Base-by-base conservation (phyloP, 352 stramenopile genomes). In the Phytophthora podocarpi region DNA sequence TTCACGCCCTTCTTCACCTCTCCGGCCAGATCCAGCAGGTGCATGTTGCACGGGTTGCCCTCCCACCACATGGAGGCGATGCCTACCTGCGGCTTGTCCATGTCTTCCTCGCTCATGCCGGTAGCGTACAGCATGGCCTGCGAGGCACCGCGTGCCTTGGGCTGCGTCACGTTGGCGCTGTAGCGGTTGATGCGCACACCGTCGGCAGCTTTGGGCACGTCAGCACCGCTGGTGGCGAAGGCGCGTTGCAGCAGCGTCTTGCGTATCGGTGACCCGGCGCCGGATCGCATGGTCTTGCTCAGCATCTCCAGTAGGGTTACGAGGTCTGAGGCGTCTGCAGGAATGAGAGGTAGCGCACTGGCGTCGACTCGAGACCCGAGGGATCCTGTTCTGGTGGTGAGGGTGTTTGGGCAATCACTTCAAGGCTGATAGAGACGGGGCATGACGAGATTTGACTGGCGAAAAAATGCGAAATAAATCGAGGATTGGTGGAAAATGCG, bases 21-120 rank as follows among this genome's bases (percentile, higher is more conserved):
- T 16, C 83, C 85, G 0, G 95, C 95, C 23, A 99, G 81, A 57
- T 98, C 93, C 34, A 99, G 78, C 41, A 99, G 74, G 73, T 99
- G 97, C 97, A 99, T 99, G 84, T 99, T 99, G 82, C 97, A 99
- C 42, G 97, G 97, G 73, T 99, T 99, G 40, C 97, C 97, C 64
- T 99, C 96, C 82, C 97, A 99, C 96, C 97, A 99, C 70, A 99
- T 96, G 66, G 82, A 97, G 43, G 92, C 97, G 54, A 99, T 98
- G 37, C 97, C 97, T 3, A 99, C 93, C 67, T 98, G 91, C 6
- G 87, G 70, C 69, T 95, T 95, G 70, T 90, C 77, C 91, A 99
- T 98, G 73, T 98, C 93, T 39, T 95, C 91, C 59, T 98, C 92
- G 2, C 85, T 84, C 55, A 98, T 78, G 37, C 97, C 97, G 16